phyloP scores from a whole-genome alignment of 2,329 filamentous ascomycete species.

The Pseudonectria buxi region DNA sequence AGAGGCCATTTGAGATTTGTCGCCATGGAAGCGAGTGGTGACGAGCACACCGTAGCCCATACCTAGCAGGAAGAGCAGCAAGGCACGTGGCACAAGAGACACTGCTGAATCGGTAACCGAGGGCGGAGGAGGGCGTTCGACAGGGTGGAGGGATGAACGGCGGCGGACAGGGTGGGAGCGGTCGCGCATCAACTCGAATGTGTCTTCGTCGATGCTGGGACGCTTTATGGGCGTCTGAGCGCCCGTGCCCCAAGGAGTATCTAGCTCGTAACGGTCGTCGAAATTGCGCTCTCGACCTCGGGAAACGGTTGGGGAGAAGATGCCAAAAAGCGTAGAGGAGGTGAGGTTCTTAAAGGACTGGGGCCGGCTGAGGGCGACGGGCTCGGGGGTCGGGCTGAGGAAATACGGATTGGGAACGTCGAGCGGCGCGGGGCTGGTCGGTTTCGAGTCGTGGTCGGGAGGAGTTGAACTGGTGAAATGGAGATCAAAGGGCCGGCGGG shows the following conservation, averaged over 20 bases:
- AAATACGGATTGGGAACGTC: constrained; percentile 29
- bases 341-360: constrained; percentile 82
- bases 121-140: constrained; percentile 16
- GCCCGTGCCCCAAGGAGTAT: constrained; percentile 74
- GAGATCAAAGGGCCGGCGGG: constrained; percentile 64
- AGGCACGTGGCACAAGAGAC: constrained; percentile 5
- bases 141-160: constrained; percentile 28
- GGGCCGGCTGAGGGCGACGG: constrained; percentile 52
- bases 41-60: constrained; percentile 78
- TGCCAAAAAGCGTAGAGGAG: constrained; percentile 82
- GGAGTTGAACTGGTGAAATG: constrained; percentile 42
- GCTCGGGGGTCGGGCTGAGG: constrained; percentile 33
- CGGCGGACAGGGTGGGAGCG: constrained; percentile 29
- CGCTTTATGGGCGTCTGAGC: constrained; percentile 57
- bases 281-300: constrained; percentile 42
- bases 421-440: constrained; percentile 12
- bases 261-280: constrained; percentile 43
- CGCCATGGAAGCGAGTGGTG: constrained; percentile 64
- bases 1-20: constrained; percentile 51
- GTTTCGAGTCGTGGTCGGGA: constrained; percentile 27
- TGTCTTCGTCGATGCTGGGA: constrained; percentile 37
- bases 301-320: constrained; percentile 67
- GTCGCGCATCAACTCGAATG: constrained; percentile 38
- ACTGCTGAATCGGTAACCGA: constrained; percentile 18
- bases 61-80: constrained; percentile 58